Evolutionary conservation across 106 monocot species (phyloP).

Genomic region (Amphibolis antarctica): DNA sequence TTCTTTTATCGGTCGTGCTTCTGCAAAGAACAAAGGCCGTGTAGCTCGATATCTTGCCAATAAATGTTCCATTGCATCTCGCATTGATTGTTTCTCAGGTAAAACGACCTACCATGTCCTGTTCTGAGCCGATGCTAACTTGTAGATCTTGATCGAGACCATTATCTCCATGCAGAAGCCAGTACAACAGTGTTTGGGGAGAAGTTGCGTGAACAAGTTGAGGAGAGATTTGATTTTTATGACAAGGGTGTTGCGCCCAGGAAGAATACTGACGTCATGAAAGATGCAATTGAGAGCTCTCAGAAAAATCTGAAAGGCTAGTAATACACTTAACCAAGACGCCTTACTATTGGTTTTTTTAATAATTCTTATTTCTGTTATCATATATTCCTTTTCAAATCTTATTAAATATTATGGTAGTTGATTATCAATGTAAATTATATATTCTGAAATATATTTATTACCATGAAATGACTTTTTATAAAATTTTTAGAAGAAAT

Average conservation of each 20-base stretch:
- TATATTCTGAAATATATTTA: too few species aligned
- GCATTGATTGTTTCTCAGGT: constrained; percentile 35
- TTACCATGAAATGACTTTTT: too few species aligned
- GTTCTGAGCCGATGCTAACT: too few species aligned
- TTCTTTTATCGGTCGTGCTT: constrained; percentile 80
- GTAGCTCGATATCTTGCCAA: constrained; percentile 82
- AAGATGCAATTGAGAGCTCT: constrained; percentile 61
- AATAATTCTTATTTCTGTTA: too few species aligned
- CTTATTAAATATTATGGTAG: too few species aligned
- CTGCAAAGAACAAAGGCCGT: constrained; percentile 76
- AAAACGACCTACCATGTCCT: too few species aligned
- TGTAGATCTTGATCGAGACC: too few species aligned
- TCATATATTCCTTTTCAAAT: too few species aligned
- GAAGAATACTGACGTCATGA: constrained; percentile 98
- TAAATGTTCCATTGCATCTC: constrained; percentile 62
- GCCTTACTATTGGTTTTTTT: too few species aligned
- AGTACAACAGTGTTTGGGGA: constrained; percentile 68
- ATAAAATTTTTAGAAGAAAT: too few species aligned
- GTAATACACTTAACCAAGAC: too few species aligned
- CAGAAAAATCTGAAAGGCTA: constrained; percentile 5
- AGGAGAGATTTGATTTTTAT: constrained; percentile 92
- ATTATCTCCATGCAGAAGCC: constrained; percentile 22
- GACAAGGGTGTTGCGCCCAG: constrained; percentile 93
- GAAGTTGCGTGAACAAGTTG: constrained; percentile 86
- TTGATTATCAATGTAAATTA: too few species aligned